Conservation (phyloP, 2,329 filamentous ascomycete species). For the Cadophora malorum region DNA sequence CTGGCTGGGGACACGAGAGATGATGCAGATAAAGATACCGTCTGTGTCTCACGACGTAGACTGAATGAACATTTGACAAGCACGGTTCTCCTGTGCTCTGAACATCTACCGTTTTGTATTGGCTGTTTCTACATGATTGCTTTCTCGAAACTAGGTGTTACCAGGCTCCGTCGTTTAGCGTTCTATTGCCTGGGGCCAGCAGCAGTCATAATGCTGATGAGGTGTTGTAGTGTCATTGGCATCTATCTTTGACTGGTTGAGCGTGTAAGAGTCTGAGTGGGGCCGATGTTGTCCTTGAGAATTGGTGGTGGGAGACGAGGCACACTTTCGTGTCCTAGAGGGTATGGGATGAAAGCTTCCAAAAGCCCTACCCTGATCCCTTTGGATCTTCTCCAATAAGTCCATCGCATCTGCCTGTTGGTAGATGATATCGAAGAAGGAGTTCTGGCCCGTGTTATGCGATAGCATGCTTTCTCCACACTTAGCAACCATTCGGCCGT, state of each 20-base stretch:
- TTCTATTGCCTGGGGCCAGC: no score
- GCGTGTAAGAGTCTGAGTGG: no score
- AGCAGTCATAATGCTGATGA: no score
- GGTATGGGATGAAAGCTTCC: no score
- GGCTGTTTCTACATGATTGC: neutral
- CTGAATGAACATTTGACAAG: slow-evolving; percentile 21
- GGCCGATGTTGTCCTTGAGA: no score
- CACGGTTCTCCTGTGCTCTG: slow-evolving; percentile 11
- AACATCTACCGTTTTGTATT: neutral
- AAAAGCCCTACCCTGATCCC: no score
- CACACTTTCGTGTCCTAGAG: no score
- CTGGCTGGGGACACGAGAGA: slow-evolving; percentile 26
- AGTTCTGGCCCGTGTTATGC: neutral
- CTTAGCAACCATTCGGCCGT: neutral
- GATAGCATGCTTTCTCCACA: neutral
- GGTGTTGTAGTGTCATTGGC: no score
- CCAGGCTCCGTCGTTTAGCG: neutral
- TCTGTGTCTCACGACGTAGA: slow-evolving; percentile 25
- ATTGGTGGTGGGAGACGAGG: no score
- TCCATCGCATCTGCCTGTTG: neutral
- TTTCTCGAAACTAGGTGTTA: neutral
- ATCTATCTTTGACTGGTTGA: no score
- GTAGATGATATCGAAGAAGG: neutral
- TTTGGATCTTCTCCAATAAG: no score
- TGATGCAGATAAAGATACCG: slow-evolving; percentile 35